Base-by-base conservation (phyloP, 2,329 filamentous ascomycete species). In the Ascochyta pisi region DNA sequence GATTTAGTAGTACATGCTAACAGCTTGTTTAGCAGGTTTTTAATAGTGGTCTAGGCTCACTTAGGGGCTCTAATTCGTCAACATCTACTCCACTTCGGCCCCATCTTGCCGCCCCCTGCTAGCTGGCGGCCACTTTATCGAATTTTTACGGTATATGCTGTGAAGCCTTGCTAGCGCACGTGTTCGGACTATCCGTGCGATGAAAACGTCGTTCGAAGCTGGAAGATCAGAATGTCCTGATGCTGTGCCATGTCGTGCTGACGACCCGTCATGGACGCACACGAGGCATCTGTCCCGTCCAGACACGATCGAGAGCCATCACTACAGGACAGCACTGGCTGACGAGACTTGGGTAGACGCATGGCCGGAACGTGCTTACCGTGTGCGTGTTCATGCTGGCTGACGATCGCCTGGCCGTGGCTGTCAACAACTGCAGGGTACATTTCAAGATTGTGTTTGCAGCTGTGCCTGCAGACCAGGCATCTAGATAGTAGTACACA, bases 361-460 rank as follows among this genome's bases (percentile, higher is more conserved):
- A 26, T 24, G 19, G 23, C 43, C 22, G 27, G 53, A 43, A 23
- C 47, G 35, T 55, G 46, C 52, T 41, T 33, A 41, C 41, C 22
- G 15, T 34, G 33, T 52, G 48, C 44, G 31, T 42, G 26, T 27
- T 44, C 34, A 46, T 29, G 40, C 23, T 51, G 42, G 45, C 44
- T 43, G 51, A 46, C 53, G 27, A 45, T 61, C 41, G 19, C 43
- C 46, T 57, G 47, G 51, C 39, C 44, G 49, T 57, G 53, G 58
- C 58, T 57, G 50, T 54, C 47, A 51, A 46, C 42, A 56, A 47
- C 50, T 58, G 57, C 60, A 58, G 57, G 54, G 54, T 47, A 38
- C 29, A 29, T n/a, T 27, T n/a, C 37, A 41, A 35, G 26, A 50
- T 42, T 33, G 34, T 15, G 26, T 31, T 13, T 53, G 42, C 42